A percentile compares a stretch with the other conserved stretches of the same genome.
Conservation (phyloP, 306 rosid genomes). For the Cyclanthera cordifolia region DNA sequence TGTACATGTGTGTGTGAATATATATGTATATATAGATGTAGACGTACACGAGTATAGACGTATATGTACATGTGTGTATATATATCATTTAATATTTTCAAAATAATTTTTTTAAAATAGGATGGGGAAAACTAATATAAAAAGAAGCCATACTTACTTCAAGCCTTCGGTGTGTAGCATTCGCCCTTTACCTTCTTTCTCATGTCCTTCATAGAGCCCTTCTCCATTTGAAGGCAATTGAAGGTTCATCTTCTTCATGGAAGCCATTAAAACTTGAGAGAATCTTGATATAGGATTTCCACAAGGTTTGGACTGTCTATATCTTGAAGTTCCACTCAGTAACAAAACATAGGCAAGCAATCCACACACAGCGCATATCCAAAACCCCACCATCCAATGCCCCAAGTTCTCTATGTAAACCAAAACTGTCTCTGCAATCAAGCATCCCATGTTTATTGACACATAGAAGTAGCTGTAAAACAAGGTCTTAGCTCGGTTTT, state of each 20-base stretch:
- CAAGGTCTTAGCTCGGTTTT: conserved; percentile 29
- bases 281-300: conserved; percentile 45
- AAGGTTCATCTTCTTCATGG: conserved; percentile 28
- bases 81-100: too few species aligned
- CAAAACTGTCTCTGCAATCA: conserved; percentile 41
- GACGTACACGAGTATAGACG: too few species aligned
- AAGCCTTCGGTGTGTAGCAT: conserved; percentile 43
- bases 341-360: conserved; percentile 25
- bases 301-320: conserved; percentile 36
- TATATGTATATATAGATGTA: too few species aligned
- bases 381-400: conserved; percentile 40
- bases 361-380: conserved; percentile 31
- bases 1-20: too few species aligned
- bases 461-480: conserved; percentile 55
- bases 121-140: neutral
- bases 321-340: conserved; percentile 31
- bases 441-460: conserved; percentile 41
- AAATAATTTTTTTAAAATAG: too few species aligned
- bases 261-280: conserved; percentile 43
- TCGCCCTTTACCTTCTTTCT: conserved; percentile 23
- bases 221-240: conserved; percentile 29
- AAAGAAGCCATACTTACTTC: conserved; percentile 23
- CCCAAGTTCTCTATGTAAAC: conserved; percentile 45
- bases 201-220: conserved; percentile 32
- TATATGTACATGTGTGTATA: too few species aligned